Percentiles rank a stretch among this genome's conserved stretches.
These are phyloP conservation scores for Colletotrichum paranaense DNA, from an alignment of 2,329 filamentous ascomycete genomes.

Conservation along the genomic window DNA sequence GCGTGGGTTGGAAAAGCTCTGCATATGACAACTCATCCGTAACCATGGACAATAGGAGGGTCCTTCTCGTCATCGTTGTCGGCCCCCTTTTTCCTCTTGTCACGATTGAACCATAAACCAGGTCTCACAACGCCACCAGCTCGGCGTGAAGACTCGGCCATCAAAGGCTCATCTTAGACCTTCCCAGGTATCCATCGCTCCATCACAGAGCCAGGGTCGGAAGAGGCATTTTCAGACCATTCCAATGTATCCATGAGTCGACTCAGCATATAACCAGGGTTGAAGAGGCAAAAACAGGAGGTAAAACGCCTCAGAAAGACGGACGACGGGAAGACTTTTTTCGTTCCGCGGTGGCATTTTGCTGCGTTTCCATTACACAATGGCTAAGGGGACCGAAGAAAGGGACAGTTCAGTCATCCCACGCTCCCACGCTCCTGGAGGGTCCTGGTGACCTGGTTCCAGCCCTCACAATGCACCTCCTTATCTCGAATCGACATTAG, in stretches of 20 bases:
- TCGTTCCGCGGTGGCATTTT: constrained; percentile 17
- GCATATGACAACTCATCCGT: constrained; percentile 2
- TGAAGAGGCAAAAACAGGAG: not conserved
- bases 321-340: not conserved
- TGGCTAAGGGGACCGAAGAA: not conserved
- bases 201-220: not conserved
- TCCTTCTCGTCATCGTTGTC: not conserved
- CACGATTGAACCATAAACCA: not conserved
- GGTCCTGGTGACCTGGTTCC: not conserved
- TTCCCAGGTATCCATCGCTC: not conserved
- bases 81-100: not conserved
- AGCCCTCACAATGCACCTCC: constrained; percentile 21
- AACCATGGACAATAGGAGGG: too few relatives aligned
- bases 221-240: not conserved
- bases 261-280: not conserved
- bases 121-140: constrained; percentile 10
- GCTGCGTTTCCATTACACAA: constrained; percentile 35
- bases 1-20: not conserved
- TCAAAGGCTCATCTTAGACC: not conserved
- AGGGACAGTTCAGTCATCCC: constrained; percentile 17
- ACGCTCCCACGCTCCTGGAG: constrained; percentile 4
- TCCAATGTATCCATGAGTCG: too few relatives aligned
- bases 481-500: constrained; percentile 35
- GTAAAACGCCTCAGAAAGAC: constrained; percentile 40
- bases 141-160: constrained; percentile 23